A percentile compares a stretch with the other conserved stretches of the same genome.
Evolutionary conservation across 1,284 basidiomycete genomes (phyloP).

Genomic region (Ganoderma multipileum): DNA sequence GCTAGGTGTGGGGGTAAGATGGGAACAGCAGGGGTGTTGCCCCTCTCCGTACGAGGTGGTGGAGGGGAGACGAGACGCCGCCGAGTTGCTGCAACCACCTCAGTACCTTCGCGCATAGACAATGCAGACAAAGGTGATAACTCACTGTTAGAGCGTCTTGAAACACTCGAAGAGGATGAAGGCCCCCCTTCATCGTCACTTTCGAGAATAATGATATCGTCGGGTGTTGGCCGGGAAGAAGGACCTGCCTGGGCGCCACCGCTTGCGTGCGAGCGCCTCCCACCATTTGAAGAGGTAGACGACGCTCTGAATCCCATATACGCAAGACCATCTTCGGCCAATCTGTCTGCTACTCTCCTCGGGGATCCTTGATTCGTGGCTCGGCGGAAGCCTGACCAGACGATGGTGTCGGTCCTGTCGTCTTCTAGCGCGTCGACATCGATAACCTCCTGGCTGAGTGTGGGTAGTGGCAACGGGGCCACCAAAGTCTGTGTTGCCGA

Average conservation of each 20-base stretch:
- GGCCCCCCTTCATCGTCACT: constrained; percentile 50
- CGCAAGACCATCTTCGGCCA: constrained; percentile 18
- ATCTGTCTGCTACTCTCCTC: not conserved
- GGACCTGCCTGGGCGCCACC: constrained; percentile 26
- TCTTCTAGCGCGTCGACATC: constrained; percentile 38
- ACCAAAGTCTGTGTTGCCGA: constrained; percentile 7
- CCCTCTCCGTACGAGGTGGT: constrained; percentile 41
- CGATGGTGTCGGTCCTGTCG: constrained; percentile 34
- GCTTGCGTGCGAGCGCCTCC: constrained; percentile 17
- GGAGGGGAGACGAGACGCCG: constrained; percentile 51
- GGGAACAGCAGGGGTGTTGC: constrained; percentile 41
- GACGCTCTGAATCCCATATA: constrained; percentile 20
- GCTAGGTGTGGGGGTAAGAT: constrained; percentile 46
- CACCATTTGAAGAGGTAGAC: not conserved
- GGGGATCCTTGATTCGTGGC: constrained; percentile 10
- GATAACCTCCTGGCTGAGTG: constrained; percentile 5
- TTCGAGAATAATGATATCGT: constrained; percentile 45
- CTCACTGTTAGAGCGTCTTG: constrained; percentile 34
- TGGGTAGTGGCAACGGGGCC: constrained; percentile 2
- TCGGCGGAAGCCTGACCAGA: constrained; percentile 28
- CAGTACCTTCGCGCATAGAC: constrained; percentile 1
- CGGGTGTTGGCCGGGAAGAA: constrained; percentile 20
- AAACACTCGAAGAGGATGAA: constrained; percentile 29
- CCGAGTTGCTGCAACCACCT: constrained; percentile 26
- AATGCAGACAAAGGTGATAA: constrained; percentile 2